Evolutionary conservation across 2,329 filamentous ascomycete species (phyloP), one percentile per base, ranked within the genome.

Genomic region (Penicillium sp.): DNA sequence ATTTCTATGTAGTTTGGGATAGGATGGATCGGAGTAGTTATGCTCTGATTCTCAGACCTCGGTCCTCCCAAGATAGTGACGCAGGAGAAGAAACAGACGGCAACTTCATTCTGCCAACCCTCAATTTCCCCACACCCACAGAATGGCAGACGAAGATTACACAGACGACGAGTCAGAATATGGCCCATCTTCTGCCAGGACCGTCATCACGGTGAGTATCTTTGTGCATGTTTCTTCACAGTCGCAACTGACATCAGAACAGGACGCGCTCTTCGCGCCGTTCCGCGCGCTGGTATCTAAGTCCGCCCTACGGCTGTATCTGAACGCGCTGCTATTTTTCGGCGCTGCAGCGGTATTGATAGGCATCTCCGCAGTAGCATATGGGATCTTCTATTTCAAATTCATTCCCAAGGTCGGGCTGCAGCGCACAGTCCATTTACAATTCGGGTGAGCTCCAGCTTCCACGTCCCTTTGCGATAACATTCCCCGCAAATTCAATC

Each of bases 341-440:
- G 56, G 72, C 42, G 75, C 82, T 18, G 78, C 79, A 3, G 57
- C 78, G 13, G 56, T 79, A 34, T 77, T 88, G 42, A 70, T 86
- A 36, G 75, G 73, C 31, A 66, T 82, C 16, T 83, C 85, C 5
- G 69, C 78, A 6, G 63, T 80, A 33, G 82, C 83, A 29, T 88
- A 88, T 64, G 73, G 75, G 30, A 70, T 84, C 14, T 88, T 89
- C 71, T 88, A 88, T 72, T 77, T 79, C 67, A 78, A 77, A 53
- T 87, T 83, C 69, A 80, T 89, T 18, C 86, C 86, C 0, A 78
- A 81, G 44, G 80, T 84, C 56, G 80, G 82, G 46, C 76, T 87
- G 52, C 72, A 78, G 53, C 75, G 79, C n/a, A 73, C 77, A 4
- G 75, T 88, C 7, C 81, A 87, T 69, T 71, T 88, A 16, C 83